These are phyloP conservation scores for Fragaria ananassa DNA, from an alignment of 306 rosid genomes.

Conservation along the genomic window DNA sequence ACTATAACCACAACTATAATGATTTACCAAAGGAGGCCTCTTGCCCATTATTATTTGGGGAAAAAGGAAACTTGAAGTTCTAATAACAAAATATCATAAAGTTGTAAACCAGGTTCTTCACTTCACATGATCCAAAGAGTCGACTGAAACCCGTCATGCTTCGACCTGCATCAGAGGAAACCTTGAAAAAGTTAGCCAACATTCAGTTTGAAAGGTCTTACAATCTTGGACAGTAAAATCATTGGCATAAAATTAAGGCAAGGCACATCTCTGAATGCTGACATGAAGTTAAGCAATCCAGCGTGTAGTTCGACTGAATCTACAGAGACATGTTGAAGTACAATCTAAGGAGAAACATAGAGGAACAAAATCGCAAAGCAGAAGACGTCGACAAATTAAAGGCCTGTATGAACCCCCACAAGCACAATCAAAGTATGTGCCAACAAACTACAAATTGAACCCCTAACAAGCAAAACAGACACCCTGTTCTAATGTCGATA, in stretches of 20 bases:
- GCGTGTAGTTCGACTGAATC: neutral
- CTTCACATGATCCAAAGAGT: conserved; percentile 28
- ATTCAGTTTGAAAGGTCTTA: conserved; percentile 4
- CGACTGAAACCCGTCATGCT: conserved; percentile 17
- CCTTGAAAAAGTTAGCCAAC: conserved; percentile 19
- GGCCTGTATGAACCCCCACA: neutral
- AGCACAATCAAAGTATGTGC: neutral
- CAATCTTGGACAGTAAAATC: neutral
- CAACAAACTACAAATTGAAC: neutral
- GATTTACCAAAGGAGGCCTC: conserved; percentile 33
- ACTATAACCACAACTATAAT: conserved; percentile 33
- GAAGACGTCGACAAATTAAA: neutral
- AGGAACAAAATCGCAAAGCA: neutral
- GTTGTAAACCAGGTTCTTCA: conserved; percentile 27
- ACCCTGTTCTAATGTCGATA: neutral
- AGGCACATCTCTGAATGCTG: neutral
- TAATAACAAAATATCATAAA: conserved; percentile 28
- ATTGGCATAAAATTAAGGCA: neutral
- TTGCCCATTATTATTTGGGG: conserved; percentile 36
- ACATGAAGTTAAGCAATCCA: neutral
- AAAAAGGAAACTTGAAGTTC: conserved; percentile 19
- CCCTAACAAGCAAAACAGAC: neutral
- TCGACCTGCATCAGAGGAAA: conserved; percentile 43
- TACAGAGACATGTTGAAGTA: neutral
- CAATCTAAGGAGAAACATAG: neutral